Evolutionary conservation across 129 eudicot genomes (phyloP).

Genomic region (Chrysanthemum makinoi): DNA sequence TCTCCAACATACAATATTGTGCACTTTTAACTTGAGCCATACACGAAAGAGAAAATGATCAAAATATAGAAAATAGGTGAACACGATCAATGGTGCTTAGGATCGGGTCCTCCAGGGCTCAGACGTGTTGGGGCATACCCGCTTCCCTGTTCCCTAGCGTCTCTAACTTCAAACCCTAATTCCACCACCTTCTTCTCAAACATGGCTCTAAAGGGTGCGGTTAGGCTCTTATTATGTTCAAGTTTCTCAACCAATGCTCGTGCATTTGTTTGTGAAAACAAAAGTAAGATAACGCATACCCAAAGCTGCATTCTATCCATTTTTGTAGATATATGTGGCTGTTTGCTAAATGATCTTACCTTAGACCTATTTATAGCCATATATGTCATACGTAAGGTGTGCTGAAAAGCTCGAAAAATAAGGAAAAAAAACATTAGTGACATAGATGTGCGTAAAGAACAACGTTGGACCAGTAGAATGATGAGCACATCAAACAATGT

Average conservation of each 20-base stretch:
- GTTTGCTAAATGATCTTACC: slow-evolving; percentile 17
- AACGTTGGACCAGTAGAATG: slow-evolving; percentile 24
- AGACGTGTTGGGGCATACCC: slow-evolving; percentile 21
- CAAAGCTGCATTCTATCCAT: slow-evolving; percentile 26
- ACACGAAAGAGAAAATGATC: not conserved
- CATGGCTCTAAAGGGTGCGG: slow-evolving; percentile 29
- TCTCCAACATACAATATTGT: slow-evolving; percentile 5
- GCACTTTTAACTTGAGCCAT: not conserved
- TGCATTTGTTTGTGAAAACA: slow-evolving; percentile 24
- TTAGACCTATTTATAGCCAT: slow-evolving; percentile 31
- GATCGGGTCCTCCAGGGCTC: slow-evolving; percentile 40
- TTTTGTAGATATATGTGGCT: slow-evolving; percentile 21
- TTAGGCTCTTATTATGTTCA: slow-evolving; percentile 20
- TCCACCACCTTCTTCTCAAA: slow-evolving; percentile 17
- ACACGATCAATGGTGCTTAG: slow-evolving; percentile 28
- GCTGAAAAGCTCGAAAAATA: slow-evolving; percentile 1
- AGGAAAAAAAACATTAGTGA: slow-evolving; percentile 18
- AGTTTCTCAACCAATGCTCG: slow-evolving; percentile 18
- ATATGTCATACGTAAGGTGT: slow-evolving; percentile 16
- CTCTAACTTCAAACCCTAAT: slow-evolving; percentile 12
- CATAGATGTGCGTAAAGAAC: slow-evolving; percentile 15
- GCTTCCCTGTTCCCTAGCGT: slow-evolving; percentile 14
- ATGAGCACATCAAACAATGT: not conserved
- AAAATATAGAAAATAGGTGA: not conserved
- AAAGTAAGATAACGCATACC: slow-evolving; percentile 21